Base-by-base conservation (phyloP, 2,329 filamentous ascomycete genomes). In the Metarhizium humberi region DNA sequence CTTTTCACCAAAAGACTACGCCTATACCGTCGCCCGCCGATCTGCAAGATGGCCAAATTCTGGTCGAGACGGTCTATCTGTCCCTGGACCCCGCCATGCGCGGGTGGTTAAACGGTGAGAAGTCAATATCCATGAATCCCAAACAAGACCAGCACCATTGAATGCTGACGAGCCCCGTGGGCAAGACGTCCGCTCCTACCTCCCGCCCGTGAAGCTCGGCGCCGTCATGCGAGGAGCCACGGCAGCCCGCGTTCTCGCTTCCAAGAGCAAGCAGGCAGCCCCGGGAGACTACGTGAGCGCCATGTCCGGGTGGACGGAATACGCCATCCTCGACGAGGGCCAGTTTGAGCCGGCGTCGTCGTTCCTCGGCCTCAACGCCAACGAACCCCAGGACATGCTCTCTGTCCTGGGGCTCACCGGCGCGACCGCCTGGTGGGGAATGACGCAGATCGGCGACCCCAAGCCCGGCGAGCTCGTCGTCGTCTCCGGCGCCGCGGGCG, bases 61-160 rank as follows among this genome's bases (percentile, higher is more conserved):
- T 90, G 52, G 69, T 82, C 48, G 78, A 82, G 67, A 67, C 69
- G 1, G 69, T 86, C 57, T 89, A 88, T 64, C 75, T 88, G 48
- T 85, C 82, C 10, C 75, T 90, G 43, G 87, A 90, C 69, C 86
- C 87, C 1, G 85, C 86, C n/a, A 89, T 89, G 86, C 79, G 87
- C 62, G 82, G 82, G 56, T 89, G 85, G 85, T 70, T 90, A 20
- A 86, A 80, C 59, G 77, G 78, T 80, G 60, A 36, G 70, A 64
- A 42, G 13, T 25, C 20, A 25, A 25, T 25, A 3, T 25, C 20
- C 20, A 25, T 25, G 20, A 6, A 18, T 18, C 14, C 6, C 18
- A 20, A 18, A 16, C 20, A 4, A 14, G 2, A n/a, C 8, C 2
- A 36, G 29, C 8, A 8, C 18, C 29, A 20, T 46, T 52, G 11